Conservation (phyloP, 2,329 filamentous ascomycete species). For the Mycosphaerella sp. region DNA sequence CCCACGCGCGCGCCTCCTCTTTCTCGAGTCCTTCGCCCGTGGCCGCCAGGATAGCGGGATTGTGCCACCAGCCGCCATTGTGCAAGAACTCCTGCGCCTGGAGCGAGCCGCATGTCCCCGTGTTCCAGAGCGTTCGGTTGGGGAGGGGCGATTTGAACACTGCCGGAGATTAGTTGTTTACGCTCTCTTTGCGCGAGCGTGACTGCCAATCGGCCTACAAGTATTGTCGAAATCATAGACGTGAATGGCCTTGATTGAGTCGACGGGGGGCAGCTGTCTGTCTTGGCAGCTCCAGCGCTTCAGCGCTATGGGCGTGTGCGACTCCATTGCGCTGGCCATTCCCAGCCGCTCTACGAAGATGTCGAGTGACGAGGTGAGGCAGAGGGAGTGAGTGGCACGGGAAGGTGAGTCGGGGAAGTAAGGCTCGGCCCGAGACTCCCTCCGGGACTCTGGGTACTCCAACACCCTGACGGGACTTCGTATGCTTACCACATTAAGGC, state of each 20-base stretch:
- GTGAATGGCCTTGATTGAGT: conserved; percentile 72
- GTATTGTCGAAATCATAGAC: conserved; percentile 99
- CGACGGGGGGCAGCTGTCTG: conserved; percentile 62
- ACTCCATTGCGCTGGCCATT: conserved; percentile 1
- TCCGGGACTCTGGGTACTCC: too few species aligned
- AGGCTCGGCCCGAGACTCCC: too few species aligned
- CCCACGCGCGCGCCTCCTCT: conserved; percentile 79
- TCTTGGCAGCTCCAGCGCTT: conserved; percentile 78
- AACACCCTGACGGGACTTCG: too few species aligned
- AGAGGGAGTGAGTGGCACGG: background rate
- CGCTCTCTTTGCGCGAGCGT: background rate
- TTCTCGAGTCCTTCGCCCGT: conserved; percentile 76
- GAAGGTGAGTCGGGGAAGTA: too few species aligned
- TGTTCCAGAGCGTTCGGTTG: conserved; percentile 81
- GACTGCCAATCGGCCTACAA: conserved; percentile 47
- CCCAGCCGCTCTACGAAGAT: background rate
- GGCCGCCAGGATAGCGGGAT: conserved; percentile 73
- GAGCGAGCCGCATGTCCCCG: conserved; percentile 68
- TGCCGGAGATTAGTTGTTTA: conserved; percentile 34
- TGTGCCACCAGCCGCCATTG: conserved; percentile 84
- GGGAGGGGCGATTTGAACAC: conserved; percentile 89
- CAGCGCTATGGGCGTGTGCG: conserved; percentile 62
- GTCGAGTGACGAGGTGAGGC: background rate
- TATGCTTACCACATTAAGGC: too few species aligned
- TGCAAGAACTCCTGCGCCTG: conserved; percentile 69